These are phyloP conservation scores for Pestalotiopsis sp. DNA, from an alignment of 2,329 filamentous ascomycete species.

Conservation along the genomic window DNA sequence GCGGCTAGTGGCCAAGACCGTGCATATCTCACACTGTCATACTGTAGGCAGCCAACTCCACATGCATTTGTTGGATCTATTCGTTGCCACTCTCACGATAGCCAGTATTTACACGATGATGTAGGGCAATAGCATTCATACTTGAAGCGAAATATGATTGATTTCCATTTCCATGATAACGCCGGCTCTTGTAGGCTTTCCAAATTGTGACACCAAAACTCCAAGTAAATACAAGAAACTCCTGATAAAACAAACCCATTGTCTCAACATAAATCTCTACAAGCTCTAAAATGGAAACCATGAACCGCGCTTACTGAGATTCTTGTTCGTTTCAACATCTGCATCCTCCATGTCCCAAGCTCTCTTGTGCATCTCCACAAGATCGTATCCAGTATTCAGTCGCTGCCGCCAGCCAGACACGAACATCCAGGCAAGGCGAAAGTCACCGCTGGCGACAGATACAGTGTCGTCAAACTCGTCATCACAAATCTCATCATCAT, in stretches of 20 bases:
- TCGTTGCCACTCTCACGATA: no score
- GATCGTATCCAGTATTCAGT: conserved; percentile 31
- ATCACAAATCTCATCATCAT: conserved; percentile 7
- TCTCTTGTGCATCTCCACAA: conserved; percentile 33
- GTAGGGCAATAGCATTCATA: no score
- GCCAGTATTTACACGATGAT: no score
- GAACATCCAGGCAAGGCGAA: conserved; percentile 38
- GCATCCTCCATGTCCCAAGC: conserved; percentile 5
- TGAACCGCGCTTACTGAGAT: background rate
- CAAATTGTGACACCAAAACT: background rate
- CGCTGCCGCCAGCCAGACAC: conserved; percentile 39
- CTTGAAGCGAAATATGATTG: no score
- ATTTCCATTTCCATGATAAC: no score
- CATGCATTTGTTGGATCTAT: no score
- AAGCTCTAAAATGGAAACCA: background rate
- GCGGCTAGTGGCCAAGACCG: no score
- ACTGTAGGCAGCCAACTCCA: no score
- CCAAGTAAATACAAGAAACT: background rate
- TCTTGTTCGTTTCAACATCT: background rate
- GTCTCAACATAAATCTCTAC: background rate
- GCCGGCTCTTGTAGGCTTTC: no score
- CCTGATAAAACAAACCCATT: background rate
- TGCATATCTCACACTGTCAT: no score
- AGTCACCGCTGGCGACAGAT: conserved; percentile 22
- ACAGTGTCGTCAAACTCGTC: conserved; percentile 12